Percentiles rank a stretch among this genome's conserved stretches.
phyloP scores from a whole-genome alignment of 148 eudicot species.

The Pharnaceum exiguum region DNA sequence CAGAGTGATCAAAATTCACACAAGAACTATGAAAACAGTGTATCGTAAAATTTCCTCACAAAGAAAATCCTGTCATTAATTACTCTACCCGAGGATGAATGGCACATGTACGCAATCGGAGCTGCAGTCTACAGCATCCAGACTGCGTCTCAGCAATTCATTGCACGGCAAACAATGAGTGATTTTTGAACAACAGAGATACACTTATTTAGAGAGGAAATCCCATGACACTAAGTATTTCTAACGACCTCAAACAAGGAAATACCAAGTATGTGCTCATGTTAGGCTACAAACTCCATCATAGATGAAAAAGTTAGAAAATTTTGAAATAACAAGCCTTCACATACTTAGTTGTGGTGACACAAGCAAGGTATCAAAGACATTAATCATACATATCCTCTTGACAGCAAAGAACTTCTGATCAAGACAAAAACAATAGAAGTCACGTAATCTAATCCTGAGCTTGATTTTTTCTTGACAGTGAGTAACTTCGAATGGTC shows the following conservation, averaged over 20 bases:
- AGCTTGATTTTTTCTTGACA: not conserved
- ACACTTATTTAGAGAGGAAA: too few species aligned
- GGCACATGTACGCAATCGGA: not conserved
- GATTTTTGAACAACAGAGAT: too few species aligned
- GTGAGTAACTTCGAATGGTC: not conserved
- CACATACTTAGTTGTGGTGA: too few species aligned
- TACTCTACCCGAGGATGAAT: conserved; percentile 1
- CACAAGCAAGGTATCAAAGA: too few species aligned
- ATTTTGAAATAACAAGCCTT: conserved; percentile 1
- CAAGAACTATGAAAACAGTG: not conserved
- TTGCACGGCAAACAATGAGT: not conserved
- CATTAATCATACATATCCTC: too few species aligned
- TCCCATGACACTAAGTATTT: not conserved
- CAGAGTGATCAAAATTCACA: not conserved
- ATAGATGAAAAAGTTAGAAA: not conserved
- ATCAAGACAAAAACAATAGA: not conserved
- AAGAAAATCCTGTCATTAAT: not conserved
- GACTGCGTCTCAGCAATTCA: not conserved
- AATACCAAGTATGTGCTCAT: not conserved
- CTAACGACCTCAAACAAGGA: not conserved
- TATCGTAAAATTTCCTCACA: not conserved
- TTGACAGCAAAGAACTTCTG: too few species aligned
- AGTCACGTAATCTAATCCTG: not conserved
- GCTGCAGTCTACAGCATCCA: not conserved
- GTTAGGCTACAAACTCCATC: not conserved